phyloP scores from a whole-genome alignment of 805 yeast genomes.

The Saccharomyces mikatae region DNA sequence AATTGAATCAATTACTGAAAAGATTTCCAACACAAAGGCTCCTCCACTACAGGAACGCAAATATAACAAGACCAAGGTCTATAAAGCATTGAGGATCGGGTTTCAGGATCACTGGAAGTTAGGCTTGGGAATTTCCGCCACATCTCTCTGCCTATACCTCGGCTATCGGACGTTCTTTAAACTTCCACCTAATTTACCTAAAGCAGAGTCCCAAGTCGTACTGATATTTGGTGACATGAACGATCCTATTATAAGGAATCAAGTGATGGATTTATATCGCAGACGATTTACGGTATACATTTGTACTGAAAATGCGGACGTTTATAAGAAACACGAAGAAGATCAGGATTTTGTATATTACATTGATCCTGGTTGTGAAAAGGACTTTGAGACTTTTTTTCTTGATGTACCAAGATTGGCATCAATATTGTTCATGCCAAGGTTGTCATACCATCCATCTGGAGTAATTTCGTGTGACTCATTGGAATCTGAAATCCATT shows the following conservation, averaged over 20 bases:
- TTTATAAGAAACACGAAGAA: constrained; percentile 18
- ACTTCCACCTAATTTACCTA: constrained; percentile 14
- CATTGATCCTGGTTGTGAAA: constrained; percentile 18
- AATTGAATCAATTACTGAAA: constrained; percentile 2
- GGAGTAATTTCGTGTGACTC: constrained; percentile 18
- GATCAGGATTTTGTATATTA: constrained; percentile 24
- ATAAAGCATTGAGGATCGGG: not conserved
- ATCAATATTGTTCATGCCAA: constrained; percentile 28
- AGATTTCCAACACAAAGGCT: not conserved
- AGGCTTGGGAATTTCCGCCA: constrained; percentile 14
- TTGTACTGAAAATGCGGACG: constrained; percentile 22
- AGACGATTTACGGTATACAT: constrained; percentile 28
- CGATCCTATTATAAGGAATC: constrained; percentile 30
- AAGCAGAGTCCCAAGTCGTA: constrained; percentile 13
- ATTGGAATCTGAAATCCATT: constrained; percentile 19
- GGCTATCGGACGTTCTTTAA: constrained; percentile 9
- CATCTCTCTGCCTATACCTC: constrained; percentile 8
- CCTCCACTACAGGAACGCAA: not conserved
- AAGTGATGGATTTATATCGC: constrained; percentile 30
- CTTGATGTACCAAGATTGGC: constrained; percentile 7
- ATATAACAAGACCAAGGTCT: not conserved
- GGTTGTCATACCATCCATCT: constrained; percentile 26
- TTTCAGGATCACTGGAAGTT: constrained; percentile 7
- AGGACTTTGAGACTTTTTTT: constrained; percentile 16
- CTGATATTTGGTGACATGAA: constrained; percentile 28